These are phyloP conservation scores for Lepidium sativum DNA, from an alignment of 345 rosid genomes.

Conservation along the genomic window DNA sequence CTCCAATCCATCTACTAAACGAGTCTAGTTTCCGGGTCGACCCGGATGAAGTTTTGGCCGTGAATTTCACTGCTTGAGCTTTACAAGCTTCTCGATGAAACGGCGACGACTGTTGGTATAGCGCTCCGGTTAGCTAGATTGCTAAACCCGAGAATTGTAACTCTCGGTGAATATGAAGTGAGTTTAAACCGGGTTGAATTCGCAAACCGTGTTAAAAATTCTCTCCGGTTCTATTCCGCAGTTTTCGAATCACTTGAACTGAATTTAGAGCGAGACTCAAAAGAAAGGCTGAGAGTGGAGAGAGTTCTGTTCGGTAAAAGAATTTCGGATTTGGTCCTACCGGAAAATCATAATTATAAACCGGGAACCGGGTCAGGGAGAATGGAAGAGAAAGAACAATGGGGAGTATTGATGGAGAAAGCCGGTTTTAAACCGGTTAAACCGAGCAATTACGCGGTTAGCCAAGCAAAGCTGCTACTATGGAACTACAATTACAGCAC, in stretches of 20 bases:
- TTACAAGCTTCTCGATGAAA: conserved; percentile 62
- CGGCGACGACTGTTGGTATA: conserved; percentile 35
- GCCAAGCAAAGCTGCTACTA: conserved; percentile 63
- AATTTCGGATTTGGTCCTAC: conserved; percentile 44
- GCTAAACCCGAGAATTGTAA: conserved; percentile 54
- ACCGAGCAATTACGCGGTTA: conserved; percentile 68
- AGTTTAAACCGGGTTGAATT: conserved; percentile 54
- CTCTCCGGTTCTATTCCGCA: conserved; percentile 56
- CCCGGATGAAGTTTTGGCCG: conserved; percentile 57
- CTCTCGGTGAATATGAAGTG: conserved; percentile 75
- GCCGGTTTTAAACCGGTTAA: conserved; percentile 54
- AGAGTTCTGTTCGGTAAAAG: conserved; percentile 57
- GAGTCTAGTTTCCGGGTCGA: conserved; percentile 55
- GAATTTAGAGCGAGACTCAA: conserved; percentile 48
- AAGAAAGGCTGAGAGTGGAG: conserved; percentile 59
- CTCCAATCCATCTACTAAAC: conserved; percentile 44
- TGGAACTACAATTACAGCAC: conserved; percentile 73
- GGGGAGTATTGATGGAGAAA: conserved; percentile 56
- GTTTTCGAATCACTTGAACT: conserved; percentile 78
- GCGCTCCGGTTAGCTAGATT: conserved; percentile 60
- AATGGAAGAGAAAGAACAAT: conserved; percentile 59
- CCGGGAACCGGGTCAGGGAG: conserved; percentile 42
- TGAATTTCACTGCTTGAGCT: conserved; percentile 85
- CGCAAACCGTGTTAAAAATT: conserved; percentile 52
- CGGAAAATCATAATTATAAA: conserved; percentile 10